phyloP scores from a whole-genome alignment of 116 monocot species.

The Zostera marina region DNA sequence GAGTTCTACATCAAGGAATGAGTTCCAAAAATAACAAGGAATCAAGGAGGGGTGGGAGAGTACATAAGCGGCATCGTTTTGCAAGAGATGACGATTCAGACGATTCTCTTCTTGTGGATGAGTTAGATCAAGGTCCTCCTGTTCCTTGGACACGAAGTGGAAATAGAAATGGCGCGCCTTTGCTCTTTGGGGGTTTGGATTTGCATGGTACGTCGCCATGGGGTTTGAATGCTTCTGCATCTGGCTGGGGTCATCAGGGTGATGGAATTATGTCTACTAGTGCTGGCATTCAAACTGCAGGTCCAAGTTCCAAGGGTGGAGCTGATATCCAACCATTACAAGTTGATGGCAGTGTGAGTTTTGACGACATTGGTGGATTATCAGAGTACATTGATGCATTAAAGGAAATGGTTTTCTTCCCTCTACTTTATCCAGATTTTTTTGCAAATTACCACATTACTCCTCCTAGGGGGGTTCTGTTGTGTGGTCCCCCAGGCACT shows the following conservation, averaged over 20 bases:
- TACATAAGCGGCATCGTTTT: slow-evolving; percentile 59
- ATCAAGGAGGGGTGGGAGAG: slow-evolving; percentile 55
- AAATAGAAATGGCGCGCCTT: slow-evolving; percentile 55
- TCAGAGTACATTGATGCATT: slow-evolving; percentile 89
- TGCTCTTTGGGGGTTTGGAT: slow-evolving; percentile 76
- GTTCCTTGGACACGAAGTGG: slow-evolving; percentile 75
- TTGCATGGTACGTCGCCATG: slow-evolving; percentile 68
- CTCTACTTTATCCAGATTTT: slow-evolving; percentile 95
- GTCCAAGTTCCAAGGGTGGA: slow-evolving; percentile 95
- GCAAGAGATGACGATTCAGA: slow-evolving; percentile 82
- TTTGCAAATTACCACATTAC: slow-evolving; percentile 91
- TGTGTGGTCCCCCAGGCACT: slow-evolving; percentile 95
- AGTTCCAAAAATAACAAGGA: slow-evolving; percentile 52
- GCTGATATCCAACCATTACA: slow-evolving; percentile 96
- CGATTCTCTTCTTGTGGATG: slow-evolving; percentile 98
- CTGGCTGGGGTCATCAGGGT: slow-evolving; percentile 91
- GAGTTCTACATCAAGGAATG: slow-evolving; percentile 76
- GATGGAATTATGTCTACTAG: slow-evolving; percentile 40
- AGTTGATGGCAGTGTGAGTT: slow-evolving; percentile 83
- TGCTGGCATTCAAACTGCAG: slow-evolving; percentile 79
- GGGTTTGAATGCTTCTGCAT: slow-evolving; percentile 80
- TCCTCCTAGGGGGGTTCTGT: slow-evolving; percentile 90
- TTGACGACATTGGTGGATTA: slow-evolving; percentile 91
- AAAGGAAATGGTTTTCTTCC: slow-evolving; percentile 99
- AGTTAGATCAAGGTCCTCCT: slow-evolving; percentile 70